Base-by-base conservation (phyloP, 2,329 filamentous ascomycete genomes). In the Penicillium decumbens region DNA sequence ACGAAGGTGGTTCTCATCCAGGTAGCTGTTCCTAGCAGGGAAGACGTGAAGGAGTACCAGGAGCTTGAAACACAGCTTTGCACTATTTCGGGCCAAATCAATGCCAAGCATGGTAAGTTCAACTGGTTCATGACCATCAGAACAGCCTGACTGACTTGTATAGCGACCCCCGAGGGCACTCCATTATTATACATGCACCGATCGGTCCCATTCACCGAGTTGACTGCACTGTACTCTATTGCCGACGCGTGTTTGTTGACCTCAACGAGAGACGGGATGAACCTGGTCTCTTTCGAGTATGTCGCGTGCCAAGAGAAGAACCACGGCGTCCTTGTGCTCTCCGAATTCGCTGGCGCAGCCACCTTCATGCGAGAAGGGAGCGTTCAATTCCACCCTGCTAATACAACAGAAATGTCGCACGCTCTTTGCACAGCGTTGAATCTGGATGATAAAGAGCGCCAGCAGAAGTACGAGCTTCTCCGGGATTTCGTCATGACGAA, bases 141-240 rank as follows among this genome's bases (percentile, higher is more conserved):
- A 18, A 6, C 6, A 13, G 6, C 4, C 9, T 4, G 8, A 51
- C 49, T 59, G 29, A 62, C 43, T 20, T 1, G 9, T 18, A n/a
- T 15, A 79, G 77, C 90, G 66, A 95, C 89, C 33, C 85, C 95
- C 60, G 91, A 95, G 67, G 95, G 95, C 71, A 95, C 92, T 80
- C 92, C 92, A 0, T 93, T 97, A 61, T 88, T 96, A 70, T 96
- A 95, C 74, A 84, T 97, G 62, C 90, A 97, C 73, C 90, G 95
- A 7, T 93, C 88, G 2, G 87, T 96, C 58, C 80, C 81, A n/a
- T 95, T 96, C 62, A 88, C 95, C 51, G 91, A 96, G 72, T 81
- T 97, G 30, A 89, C 90, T n/a, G 89, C 90, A 0, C 78, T 97
- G 5, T 97, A 97, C 67, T 87, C 88, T 18, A 82, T 92, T 15